Evolutionary conservation across 2,329 filamentous ascomycete genomes (phyloP), one percentile per base, ranked within the genome.

Genomic region (Phialophora chinensis): DNA sequence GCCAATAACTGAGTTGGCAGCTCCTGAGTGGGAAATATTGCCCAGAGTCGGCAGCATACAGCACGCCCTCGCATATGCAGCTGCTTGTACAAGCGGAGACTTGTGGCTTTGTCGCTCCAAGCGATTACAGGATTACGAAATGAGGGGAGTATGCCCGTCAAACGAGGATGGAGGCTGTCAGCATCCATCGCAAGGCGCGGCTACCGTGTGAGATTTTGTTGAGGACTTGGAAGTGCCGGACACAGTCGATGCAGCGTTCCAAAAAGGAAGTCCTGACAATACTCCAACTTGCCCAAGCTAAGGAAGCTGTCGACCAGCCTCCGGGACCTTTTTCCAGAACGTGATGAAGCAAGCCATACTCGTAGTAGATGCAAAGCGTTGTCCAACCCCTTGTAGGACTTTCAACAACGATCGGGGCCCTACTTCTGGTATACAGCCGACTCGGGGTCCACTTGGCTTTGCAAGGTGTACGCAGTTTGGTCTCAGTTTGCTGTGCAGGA

Each of bases 11-110:
- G 12, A 35, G 14, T 33, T 23, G 38, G 50, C 57, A 60, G 38
- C 27, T 49, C n/a, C 17, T 20, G 38, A 38, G 27, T 53, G 49
- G 52, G 60, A 60, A 60, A 60, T 33, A 8, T 31, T 60, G 25
- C 27, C 57, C 42, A 12, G 57, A 60, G 31, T 25, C 31, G 57
- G 47, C 57, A 25, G 25, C n/a, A 5, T 49, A 29, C 23, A 33
- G 57, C 27, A 47, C 17, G 4, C 20, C 7, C 20, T 42, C 49
- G 49, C 23, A 52, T 47, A 60, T 60, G 57, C 57, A 50, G 23
- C 38, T 60, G 6, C 57, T 12, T 50, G 57, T 27, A 27, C 7
- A n/a, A 27, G n/a, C 42, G 57, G 6, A 35, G 25, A n/a, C 57
- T 49, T 49, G 25, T 20, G 42, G 10, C 38, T 33, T 44, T 20